These are phyloP conservation scores for Fusarium liriodendri DNA, from an alignment of 2,329 filamentous ascomycete species.

Conservation along the genomic window DNA sequence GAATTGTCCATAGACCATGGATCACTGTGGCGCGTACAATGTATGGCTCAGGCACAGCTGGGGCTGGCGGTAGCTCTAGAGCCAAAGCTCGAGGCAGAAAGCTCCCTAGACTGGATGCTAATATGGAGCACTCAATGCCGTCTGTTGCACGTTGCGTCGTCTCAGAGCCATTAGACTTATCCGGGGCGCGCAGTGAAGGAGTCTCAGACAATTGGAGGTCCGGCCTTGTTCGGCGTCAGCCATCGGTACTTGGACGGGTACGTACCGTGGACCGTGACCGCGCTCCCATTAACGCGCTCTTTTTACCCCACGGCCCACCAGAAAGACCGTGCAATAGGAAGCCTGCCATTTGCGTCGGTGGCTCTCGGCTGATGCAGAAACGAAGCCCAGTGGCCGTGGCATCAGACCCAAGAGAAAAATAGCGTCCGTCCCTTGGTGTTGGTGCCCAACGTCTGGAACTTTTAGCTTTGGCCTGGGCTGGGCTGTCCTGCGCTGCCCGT, in stretches of 20 bases:
- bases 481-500: no score
- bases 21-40: slow-evolving; percentile 22
- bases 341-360: slow-evolving; percentile 38
- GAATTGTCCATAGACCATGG: slow-evolving; percentile 7
- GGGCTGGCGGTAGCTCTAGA: slow-evolving; percentile 1
- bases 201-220: background rate
- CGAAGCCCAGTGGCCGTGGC: slow-evolving; percentile 32
- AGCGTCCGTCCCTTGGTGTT: slow-evolving; percentile 45
- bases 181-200: slow-evolving; percentile 2
- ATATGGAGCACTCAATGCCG: slow-evolving; percentile 21
- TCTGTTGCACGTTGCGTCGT: slow-evolving; percentile 25
- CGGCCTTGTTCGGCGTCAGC: slow-evolving; percentile 8
- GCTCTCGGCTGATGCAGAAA: slow-evolving; percentile 40
- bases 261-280: background rate
- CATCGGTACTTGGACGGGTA: slow-evolving; percentile 19
- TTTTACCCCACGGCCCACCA: slow-evolving; percentile 36
- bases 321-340: slow-evolving; percentile 42
- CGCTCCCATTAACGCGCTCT: slow-evolving; percentile 15
- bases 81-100: slow-evolving; percentile 11
- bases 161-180: slow-evolving; percentile 4
- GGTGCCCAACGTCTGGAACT: slow-evolving; percentile 43
- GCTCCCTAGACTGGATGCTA: background rate
- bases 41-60: slow-evolving; percentile 12
- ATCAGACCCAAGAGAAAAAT: slow-evolving; percentile 26
- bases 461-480: slow-evolving; percentile 22